Conservation (phyloP, 495 filamentous ascomycete species). For the Aspergillus sparsus region DNA sequence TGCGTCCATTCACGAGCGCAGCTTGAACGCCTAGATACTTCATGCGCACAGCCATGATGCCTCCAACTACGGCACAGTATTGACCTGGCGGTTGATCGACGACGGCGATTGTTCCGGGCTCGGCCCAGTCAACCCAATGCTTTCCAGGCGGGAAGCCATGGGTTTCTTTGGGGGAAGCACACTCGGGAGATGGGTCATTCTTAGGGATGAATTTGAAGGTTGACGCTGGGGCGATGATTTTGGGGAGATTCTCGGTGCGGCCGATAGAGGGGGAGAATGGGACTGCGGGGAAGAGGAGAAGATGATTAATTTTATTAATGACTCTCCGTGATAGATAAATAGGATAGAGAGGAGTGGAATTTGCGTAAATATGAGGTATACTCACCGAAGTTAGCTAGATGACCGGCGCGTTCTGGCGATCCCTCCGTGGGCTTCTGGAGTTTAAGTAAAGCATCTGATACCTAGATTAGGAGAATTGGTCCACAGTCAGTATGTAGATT, state of each 20-base stretch:
- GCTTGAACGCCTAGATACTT: constrained; percentile 54
- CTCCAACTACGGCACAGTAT: constrained; percentile 64
- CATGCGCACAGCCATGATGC: constrained; percentile 68
- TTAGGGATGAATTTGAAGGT: constrained; percentile 66
- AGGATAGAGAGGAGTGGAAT: background rate
- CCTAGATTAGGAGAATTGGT: constrained; percentile 29
- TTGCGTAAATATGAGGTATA: constrained; percentile 4
- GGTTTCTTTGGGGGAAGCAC: constrained; percentile 28
- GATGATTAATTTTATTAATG: background rate
- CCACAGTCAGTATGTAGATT: background rate
- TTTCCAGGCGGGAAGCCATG: constrained; percentile 43
- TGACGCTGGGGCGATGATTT: constrained; percentile 58
- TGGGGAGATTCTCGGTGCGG: constrained; percentile 34
- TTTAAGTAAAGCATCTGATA: constrained; percentile 65
- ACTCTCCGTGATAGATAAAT: background rate
- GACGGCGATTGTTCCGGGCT: constrained; percentile 56
- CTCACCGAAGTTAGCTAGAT: constrained; percentile 61
- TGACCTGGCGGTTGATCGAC: constrained; percentile 60
- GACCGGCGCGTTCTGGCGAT: constrained; percentile 49
- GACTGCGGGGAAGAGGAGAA: constrained; percentile 17
- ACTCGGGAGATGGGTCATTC: constrained; percentile 27
- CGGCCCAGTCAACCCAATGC: constrained; percentile 62
- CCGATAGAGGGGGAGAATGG: constrained; percentile 39
- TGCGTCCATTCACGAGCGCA: constrained; percentile 60
- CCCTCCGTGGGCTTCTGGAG: constrained; percentile 51